Conservation (phyloP, 2,329 filamentous ascomycete species). For the Trichoderma koningiopsis region DNA sequence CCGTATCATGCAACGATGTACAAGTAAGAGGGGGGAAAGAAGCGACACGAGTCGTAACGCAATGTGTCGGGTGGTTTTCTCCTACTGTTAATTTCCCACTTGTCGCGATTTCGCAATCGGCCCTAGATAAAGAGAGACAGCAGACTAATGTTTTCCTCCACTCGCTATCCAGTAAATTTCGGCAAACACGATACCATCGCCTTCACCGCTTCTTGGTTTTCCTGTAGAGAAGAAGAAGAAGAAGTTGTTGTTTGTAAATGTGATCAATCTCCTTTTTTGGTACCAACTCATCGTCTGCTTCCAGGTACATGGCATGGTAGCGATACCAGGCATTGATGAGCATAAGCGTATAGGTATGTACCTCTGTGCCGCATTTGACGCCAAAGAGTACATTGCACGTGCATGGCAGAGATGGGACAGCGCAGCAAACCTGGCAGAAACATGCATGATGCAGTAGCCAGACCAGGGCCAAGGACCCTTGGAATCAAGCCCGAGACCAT, state of each 20-base stretch:
- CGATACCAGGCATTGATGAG: neutral
- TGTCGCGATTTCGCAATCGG: neutral
- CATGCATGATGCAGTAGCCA: neutral
- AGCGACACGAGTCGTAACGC: neutral
- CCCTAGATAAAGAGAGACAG: neutral
- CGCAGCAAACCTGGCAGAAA: neutral
- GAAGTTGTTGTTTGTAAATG: neutral
- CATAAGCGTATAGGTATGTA: neutral
- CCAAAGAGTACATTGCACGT: neutral
- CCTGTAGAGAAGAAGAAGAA: neutral
- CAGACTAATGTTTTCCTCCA: neutral
- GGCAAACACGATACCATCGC: neutral
- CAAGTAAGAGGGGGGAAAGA: neutral
- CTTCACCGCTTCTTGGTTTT: slow-evolving; percentile 10
- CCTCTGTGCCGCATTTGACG: neutral
- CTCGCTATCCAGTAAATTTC: neutral
- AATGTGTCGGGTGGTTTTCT: neutral
- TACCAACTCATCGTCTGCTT: neutral
- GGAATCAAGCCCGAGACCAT: neutral
- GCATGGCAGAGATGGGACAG: neutral
- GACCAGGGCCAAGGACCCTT: neutral
- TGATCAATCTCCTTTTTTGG: neutral
- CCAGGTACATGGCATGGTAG: neutral
- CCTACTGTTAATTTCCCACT: neutral
- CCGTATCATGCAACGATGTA: slow-evolving; percentile 3